Conservation (phyloP, 1,284 basidiomycete species). For the Ceratobasidium papillatum region DNA sequence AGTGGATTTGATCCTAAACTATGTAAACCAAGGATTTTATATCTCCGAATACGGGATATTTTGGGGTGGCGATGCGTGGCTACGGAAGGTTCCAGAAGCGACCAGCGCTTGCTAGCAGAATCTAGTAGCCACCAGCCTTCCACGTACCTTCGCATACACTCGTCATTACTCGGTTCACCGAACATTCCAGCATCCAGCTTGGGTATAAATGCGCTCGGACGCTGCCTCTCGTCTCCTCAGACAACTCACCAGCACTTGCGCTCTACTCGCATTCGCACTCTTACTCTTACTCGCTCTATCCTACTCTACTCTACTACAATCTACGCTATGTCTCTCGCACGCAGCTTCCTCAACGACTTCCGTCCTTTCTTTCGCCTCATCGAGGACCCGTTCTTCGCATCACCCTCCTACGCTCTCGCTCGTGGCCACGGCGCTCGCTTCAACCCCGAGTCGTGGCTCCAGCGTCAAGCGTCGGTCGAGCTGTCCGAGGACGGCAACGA, state of each 20-base stretch:
- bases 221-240: not conserved
- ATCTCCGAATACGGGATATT: too few relatives aligned
- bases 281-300: not conserved
- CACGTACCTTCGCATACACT: not conserved
- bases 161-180: not conserved
- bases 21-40: too few relatives aligned
- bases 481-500: constrained; percentile 69
- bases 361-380: constrained; percentile 76
- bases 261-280: not conserved
- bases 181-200: not conserved
- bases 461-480: constrained; percentile 61
- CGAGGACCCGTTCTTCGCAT: constrained; percentile 66
- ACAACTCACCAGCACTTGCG: not conserved
- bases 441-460: constrained; percentile 50
- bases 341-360: constrained; percentile 73
- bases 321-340: constrained; percentile 56
- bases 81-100: constrained; percentile 36
- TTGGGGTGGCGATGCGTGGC: not conserved
- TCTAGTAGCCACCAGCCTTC: constrained; percentile 10
- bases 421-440: constrained; percentile 17
- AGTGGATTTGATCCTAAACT: too few relatives aligned
- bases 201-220: not conserved
- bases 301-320: not conserved
- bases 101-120: constrained; percentile 32
- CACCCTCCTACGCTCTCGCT: constrained; percentile 49